Evolutionary conservation across 495 filamentous ascomycete genomes (phyloP).

Genomic region (Penicillium turbatum): DNA sequence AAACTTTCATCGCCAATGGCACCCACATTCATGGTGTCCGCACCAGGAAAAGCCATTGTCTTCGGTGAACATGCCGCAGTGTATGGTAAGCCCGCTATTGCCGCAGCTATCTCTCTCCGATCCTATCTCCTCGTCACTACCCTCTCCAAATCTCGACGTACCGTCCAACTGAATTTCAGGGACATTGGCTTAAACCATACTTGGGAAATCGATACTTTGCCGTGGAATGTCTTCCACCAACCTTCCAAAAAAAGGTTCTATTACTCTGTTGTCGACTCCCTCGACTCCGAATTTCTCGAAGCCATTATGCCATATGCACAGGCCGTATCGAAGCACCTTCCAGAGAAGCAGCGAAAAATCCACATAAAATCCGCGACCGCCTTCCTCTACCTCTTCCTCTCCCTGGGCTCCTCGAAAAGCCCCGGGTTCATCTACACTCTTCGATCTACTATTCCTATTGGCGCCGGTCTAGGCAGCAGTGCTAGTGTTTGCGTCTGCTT

Average conservation of each 20-base stretch:
- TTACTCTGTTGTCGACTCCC: conserved; percentile 75
- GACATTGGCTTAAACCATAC: conserved; percentile 83
- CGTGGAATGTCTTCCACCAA: conserved; percentile 77
- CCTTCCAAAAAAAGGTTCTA: conserved; percentile 87
- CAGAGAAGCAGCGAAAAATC: conserved; percentile 66
- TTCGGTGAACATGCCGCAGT: conserved; percentile 97
- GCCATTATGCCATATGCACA: conserved; percentile 72
- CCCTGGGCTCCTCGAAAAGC: conserved; percentile 71
- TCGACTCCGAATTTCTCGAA: conserved; percentile 76
- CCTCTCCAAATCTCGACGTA: conserved; percentile 77
- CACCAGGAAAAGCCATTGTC: conserved; percentile 94
- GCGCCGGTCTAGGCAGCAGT: conserved; percentile 86
- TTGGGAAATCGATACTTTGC: conserved; percentile 86
- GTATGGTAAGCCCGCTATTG: conserved; percentile 92
- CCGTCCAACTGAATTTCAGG: conserved; percentile 77
- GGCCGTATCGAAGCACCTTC: conserved; percentile 59
- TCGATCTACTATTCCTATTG: conserved; percentile 89
- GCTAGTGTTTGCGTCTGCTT: conserved; percentile 88
- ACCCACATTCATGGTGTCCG: conserved; percentile 94
- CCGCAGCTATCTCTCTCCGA: conserved; percentile 86
- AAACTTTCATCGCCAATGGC: conserved; percentile 50
- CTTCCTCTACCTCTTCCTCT: conserved; percentile 91
- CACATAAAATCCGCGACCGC: conserved; percentile 73
- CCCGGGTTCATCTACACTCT: conserved; percentile 85
- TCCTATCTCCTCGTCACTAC: conserved; percentile 93